These are phyloP conservation scores for Hypomontagnella submonticulosa DNA, from an alignment of 495 filamentous ascomycete genomes.

Conservation along the genomic window DNA sequence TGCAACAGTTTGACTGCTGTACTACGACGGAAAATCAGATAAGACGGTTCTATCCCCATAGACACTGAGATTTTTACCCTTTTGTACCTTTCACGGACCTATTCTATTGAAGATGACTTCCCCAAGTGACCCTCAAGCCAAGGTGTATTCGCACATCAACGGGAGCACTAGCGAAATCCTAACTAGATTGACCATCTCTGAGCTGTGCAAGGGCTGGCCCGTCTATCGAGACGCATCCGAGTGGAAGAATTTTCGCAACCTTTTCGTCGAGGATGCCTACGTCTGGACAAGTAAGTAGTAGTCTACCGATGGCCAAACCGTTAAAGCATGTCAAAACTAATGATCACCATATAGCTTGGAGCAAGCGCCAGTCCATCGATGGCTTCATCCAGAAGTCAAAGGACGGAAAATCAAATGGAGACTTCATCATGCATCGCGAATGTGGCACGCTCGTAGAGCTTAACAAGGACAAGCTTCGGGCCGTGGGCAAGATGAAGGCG, in stretches of 20 bases:
- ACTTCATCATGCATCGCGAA: conserved; percentile 75
- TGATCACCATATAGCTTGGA: conserved; percentile 60
- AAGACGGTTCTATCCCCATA: neutral
- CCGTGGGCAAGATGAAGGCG: conserved; percentile 77
- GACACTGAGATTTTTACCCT: neutral
- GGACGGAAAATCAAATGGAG: conserved; percentile 67
- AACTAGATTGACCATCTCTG: conserved; percentile 66
- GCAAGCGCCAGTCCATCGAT: conserved; percentile 61
- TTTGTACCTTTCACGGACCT: neutral
- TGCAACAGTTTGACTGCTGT: neutral
- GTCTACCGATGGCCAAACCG: neutral
- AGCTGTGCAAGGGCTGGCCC: conserved; percentile 75
- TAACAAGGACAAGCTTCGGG: conserved; percentile 55
- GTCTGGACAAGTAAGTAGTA: conserved; percentile 66
- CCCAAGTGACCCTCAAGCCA: conserved; percentile 54
- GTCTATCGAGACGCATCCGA: conserved; percentile 73
- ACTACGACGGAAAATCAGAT: conserved; percentile 2
- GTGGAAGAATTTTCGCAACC: conserved; percentile 71
- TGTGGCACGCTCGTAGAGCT: conserved; percentile 70
- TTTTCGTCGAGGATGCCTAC: conserved; percentile 67
- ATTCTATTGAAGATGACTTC: conserved; percentile 53
- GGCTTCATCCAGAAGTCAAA: conserved; percentile 70
- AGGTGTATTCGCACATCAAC: conserved; percentile 66
- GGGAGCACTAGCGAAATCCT: conserved; percentile 60
- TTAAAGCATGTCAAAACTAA: conserved; percentile 4